phyloP scores from a whole-genome alignment of 2,329 filamentous ascomycete genomes.

The Diaporthe eres region DNA sequence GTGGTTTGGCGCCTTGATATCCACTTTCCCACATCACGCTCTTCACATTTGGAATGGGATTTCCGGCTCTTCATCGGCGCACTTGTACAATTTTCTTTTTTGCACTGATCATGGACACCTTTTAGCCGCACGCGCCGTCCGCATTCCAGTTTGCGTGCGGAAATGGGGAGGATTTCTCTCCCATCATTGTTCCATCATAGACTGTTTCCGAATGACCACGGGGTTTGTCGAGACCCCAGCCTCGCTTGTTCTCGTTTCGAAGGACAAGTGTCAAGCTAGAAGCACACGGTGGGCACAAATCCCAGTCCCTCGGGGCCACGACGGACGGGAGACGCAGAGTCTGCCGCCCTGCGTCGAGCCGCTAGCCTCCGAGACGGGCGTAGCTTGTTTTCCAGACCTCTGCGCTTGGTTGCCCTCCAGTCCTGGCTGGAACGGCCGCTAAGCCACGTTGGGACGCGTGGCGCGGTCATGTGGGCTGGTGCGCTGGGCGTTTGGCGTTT shows the following conservation, averaged over 20 bases:
- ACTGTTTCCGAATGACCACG: not conserved
- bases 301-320: not conserved
- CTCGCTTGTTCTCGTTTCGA: not conserved
- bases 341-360: conserved; percentile 19
- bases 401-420: not conserved
- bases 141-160: too few species aligned
- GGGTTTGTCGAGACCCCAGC: not conserved
- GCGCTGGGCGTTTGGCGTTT: conserved; percentile 8
- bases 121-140: not conserved
- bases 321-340: conserved; percentile 24
- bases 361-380: conserved; percentile 19
- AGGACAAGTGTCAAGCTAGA: not conserved
- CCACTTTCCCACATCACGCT: not conserved
- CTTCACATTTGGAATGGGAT: not conserved
- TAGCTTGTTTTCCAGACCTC: conserved; percentile 1
- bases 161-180: not conserved
- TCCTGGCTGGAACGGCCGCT: conserved; percentile 18
- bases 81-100: not conserved
- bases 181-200: conserved; percentile 14
- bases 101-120: conserved; percentile 9
- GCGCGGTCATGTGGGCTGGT: conserved; percentile 19
- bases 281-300: not conserved
- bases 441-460: not conserved
- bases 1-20: not conserved
- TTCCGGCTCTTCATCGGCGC: not conserved